A percentile compares a stretch with the other conserved stretches of the same genome.
phyloP scores from a whole-genome alignment of 164 flowering plant genomes.

The Nymphaea thermarum region DNA sequence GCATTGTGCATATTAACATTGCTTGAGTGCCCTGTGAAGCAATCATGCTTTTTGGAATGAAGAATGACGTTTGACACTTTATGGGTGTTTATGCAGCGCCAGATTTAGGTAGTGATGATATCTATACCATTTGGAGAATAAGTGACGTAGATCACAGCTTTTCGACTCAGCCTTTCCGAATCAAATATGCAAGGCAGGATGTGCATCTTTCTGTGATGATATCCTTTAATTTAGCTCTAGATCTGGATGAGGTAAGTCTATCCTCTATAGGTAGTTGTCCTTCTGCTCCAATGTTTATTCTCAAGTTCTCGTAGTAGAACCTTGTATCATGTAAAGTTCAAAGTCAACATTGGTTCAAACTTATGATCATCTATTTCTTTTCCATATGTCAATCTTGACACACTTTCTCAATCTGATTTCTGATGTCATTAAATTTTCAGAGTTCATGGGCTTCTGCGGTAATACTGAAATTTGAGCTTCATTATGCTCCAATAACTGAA shows the following conservation, averaged over 20 bases:
- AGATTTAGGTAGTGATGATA: constrained; percentile 49
- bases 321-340: no score
- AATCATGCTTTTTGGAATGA: no score
- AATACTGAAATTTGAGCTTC: constrained; percentile 86
- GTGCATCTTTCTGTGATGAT: constrained; percentile 75
- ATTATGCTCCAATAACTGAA: constrained; percentile 62
- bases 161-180: constrained; percentile 85
- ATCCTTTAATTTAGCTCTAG: constrained; percentile 61
- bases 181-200: constrained; percentile 96
- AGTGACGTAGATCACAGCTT: constrained; percentile 90
- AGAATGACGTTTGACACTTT: no score
- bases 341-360: no score
- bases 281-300: neutral
- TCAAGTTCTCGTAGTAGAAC: neutral
- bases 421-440: constrained; percentile 26
- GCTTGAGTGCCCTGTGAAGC: no score
- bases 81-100: constrained; percentile 49
- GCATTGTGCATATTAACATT: no score
- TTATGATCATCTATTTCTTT: no score
- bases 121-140: constrained; percentile 75
- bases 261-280: no score
- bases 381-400: no score
- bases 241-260: constrained; percentile 40
- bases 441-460: constrained; percentile 57
- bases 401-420: no score